Percentiles rank a stretch among this genome's conserved stretches.
Evolutionary conservation across 768 basidiomycete genomes (phyloP).

Genomic region (Tricholoma furcatifolium): DNA sequence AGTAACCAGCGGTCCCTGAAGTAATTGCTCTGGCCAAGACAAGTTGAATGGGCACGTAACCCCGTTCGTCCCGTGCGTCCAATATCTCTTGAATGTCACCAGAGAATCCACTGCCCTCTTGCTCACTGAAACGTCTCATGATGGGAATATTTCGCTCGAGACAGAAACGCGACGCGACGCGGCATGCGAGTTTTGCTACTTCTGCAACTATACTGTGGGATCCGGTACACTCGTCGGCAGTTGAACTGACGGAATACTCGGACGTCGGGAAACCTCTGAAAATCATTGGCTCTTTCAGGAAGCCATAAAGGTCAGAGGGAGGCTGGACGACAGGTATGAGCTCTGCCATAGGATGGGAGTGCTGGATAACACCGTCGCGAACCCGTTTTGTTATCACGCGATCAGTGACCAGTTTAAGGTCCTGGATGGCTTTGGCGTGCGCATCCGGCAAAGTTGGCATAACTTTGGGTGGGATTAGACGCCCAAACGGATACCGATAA

Average conservation of each 20-base stretch:
- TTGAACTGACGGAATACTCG: conserved; percentile 40
- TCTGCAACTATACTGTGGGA: conserved; percentile 68
- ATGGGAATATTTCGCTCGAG: conserved; percentile 57
- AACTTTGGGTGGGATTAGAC: conserved; percentile 9
- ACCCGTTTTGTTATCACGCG: conserved; percentile 17
- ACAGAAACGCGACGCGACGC: conserved; percentile 72
- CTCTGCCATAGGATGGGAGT: conserved; percentile 20
- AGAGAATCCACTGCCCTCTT: conserved; percentile 29
- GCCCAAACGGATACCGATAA: conserved; percentile 44
- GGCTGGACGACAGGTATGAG: conserved; percentile 25
- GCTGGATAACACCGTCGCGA: conserved; percentile 20
- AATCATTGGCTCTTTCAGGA: conserved; percentile 29
- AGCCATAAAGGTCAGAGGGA: conserved; percentile 31
- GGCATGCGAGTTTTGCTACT: conserved; percentile 78
- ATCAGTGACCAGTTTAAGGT: conserved; percentile 21
- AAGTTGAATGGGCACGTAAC: conserved; percentile 40
- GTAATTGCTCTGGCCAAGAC: conserved; percentile 31
- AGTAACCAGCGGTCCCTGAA: conserved; percentile 39
- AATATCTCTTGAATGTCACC: conserved; percentile 44
- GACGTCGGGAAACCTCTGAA: conserved; percentile 52
- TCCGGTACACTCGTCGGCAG: conserved; percentile 30
- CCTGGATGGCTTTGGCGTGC: conserved; percentile 27
- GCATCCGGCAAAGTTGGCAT: conserved; percentile 16
- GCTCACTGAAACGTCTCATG: conserved; percentile 52
- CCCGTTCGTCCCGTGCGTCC: conserved; percentile 41